Conservation (phyloP, 345 rosid genomes). For the Brassica rapa region DNA sequence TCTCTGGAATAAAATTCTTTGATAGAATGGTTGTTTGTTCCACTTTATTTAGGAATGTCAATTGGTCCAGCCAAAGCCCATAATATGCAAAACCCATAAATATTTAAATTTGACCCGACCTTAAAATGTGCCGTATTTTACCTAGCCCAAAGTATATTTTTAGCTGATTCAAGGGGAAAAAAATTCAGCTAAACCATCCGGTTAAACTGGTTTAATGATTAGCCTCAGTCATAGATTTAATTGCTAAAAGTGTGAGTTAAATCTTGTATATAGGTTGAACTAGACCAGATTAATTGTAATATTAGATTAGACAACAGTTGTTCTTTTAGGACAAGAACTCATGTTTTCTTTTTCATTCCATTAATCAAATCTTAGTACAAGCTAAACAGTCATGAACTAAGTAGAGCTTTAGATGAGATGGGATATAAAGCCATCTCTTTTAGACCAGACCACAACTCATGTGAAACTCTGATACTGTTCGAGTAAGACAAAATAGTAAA, state of each 20-base stretch:
- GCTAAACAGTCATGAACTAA: neutral
- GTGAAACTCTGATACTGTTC: neutral
- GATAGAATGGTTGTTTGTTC: conserved; percentile 23
- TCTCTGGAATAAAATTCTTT: conserved; percentile 6
- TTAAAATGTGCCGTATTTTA: neutral
- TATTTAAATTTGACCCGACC: neutral
- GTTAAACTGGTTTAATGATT: neutral
- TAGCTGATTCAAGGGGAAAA: neutral
- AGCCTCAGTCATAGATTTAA: neutral
- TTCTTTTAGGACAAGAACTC: neutral
- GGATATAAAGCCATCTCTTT: neutral
- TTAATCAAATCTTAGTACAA: neutral
- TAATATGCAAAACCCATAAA: neutral
- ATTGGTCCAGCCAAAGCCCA: neutral
- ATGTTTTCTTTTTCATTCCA: neutral
- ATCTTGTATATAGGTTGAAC: neutral
- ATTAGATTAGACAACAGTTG: neutral
- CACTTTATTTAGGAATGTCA: neutral
- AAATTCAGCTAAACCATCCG: neutral
- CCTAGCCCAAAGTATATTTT: neutral
- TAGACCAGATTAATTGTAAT: neutral
- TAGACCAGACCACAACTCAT: neutral
- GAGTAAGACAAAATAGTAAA: neutral
- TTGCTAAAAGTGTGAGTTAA: neutral
- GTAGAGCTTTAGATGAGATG: neutral